Base-by-base conservation (phyloP, 1,139 yeast species). In the Geotrichum cucujoidarum region DNA sequence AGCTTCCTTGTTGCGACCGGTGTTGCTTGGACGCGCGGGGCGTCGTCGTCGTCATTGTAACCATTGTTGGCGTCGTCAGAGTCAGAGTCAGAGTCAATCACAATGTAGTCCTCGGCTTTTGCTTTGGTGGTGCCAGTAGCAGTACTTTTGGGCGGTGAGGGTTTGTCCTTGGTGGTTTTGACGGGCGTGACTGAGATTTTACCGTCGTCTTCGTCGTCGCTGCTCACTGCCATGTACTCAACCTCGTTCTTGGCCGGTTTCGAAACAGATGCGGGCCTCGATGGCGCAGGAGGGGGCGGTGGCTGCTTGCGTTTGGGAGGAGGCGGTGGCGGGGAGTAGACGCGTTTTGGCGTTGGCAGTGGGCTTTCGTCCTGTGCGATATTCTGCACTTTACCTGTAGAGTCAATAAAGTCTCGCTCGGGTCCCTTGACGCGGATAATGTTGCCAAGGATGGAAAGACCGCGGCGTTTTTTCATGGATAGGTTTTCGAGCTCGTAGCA, bases 351-450 rank as follows among this genome's bases (percentile, higher is more conserved):
- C 6, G 40, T 24, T 4, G 32, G 21, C 18, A 32, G 10, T 6
- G 18, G 13, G 17, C 17, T 10, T 11, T 37, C 22, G 11, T 36
- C 45, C 22, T 32, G 45, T 14, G 49, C 48, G 36, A 49, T 46
- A 33, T 49, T 86, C 8, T 68, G 66, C 1, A 84, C 87, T 53
- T 76, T 68, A 39, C 69, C 70, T 62, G 95, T 74, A 46, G 86
- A 95, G 64, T 87, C 95, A 47, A 77, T 77, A 63, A 87, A 87
- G 61, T 85, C 90, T 65, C 96, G 73, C 57, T 76, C 80, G 52
- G 79, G 80, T 2, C 95, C 95, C 53, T 75, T 78, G 61, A 80
- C 83, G 59, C 80, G 81, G 53, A 88, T 84, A 16, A 88, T 84
- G 57, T 84, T 86, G 2, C 95, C 95, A 48, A 88, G 65, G 18